phyloP scores from a whole-genome alignment of 2,329 filamentous ascomycete species.

The Stagonosporopsis vannaccii region DNA sequence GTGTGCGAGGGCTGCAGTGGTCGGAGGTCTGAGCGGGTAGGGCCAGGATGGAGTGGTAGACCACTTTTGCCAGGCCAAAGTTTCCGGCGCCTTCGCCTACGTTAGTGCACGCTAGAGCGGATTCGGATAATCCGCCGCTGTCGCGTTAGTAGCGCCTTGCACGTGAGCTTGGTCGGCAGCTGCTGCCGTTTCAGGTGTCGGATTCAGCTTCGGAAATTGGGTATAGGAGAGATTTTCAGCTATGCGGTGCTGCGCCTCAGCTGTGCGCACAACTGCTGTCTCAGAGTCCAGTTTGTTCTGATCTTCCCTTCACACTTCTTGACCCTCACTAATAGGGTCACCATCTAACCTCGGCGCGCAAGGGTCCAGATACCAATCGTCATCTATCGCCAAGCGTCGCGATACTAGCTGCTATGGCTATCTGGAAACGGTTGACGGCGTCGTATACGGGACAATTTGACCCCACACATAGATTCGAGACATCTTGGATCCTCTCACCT shows the following conservation, averaged over 20 bases:
- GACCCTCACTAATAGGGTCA: background rate
- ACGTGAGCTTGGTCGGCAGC: slow-evolving; percentile 17
- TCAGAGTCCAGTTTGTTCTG: slow-evolving; percentile 6
- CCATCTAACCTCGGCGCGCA: slow-evolving; percentile 3
- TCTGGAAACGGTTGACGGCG: slow-evolving; percentile 30
- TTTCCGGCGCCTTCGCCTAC: slow-evolving; percentile 15
- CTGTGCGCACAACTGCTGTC: slow-evolving; percentile 7
- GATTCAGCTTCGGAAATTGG: slow-evolving; percentile 19
- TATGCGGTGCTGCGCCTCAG: slow-evolving; percentile 17
- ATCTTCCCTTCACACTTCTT: background rate
- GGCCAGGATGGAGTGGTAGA: slow-evolving; percentile 23
- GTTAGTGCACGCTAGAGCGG: slow-evolving; percentile 1
- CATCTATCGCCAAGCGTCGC: slow-evolving; percentile 11
- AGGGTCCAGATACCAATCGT: background rate
- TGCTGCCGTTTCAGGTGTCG: slow-evolving; percentile 18
- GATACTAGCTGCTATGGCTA: slow-evolving; percentile 32
- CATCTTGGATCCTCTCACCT: slow-evolving; percentile 81
- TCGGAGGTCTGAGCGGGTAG: slow-evolving; percentile 29
- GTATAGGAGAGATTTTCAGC: slow-evolving; percentile 14
- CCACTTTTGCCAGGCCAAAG: slow-evolving; percentile 17
- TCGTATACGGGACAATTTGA: slow-evolving; percentile 50
- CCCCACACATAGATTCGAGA: slow-evolving; percentile 71
- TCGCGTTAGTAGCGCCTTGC: slow-evolving; percentile 14
- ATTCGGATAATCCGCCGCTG: slow-evolving; percentile 8
- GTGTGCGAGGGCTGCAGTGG: slow-evolving; percentile 26